phyloP scores from a whole-genome alignment of 371 early-diverging fungal species.

The Actinomortierella ambigua region DNA sequence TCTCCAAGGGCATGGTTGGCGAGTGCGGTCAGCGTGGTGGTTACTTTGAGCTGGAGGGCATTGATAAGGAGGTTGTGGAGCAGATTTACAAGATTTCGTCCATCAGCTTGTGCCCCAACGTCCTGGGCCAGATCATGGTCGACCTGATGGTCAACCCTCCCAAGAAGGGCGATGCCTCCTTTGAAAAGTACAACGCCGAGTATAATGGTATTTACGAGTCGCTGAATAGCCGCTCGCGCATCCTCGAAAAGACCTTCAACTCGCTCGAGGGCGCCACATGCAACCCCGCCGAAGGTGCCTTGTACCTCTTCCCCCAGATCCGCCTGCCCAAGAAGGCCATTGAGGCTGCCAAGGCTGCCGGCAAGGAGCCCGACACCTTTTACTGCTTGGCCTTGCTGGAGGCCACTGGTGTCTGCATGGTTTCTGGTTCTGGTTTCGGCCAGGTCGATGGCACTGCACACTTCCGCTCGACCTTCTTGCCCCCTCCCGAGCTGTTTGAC shows the following conservation, averaged over 20 bases:
- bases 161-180: constrained; percentile 76
- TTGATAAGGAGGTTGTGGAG: constrained; percentile 76
- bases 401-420: constrained; percentile 93
- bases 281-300: constrained; percentile 90
- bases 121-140: constrained; percentile 85
- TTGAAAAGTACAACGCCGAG: constrained; percentile 77
- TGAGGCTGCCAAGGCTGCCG: constrained; percentile 69
- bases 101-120: constrained; percentile 90
- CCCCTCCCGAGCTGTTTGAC: constrained; percentile 91
- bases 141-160: constrained; percentile 97
- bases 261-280: constrained; percentile 84
- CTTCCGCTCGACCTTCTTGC: constrained; percentile 96
- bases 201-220: constrained; percentile 79
- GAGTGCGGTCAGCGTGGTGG: constrained; percentile 99
- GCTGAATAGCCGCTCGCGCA: constrained; percentile 77
- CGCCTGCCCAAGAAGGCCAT: constrained; percentile 76
- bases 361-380: constrained; percentile 80
- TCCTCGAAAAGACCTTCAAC: constrained; percentile 83
- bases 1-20: constrained; percentile 98
- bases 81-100: constrained; percentile 94
- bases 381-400: constrained; percentile 92
- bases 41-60: constrained; percentile 91
- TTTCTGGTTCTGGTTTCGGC: constrained; percentile 91
- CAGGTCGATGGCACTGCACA: constrained; percentile 92
- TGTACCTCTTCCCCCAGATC: constrained; percentile 95